Conservation (phyloP, 2,329 filamentous ascomycete genomes). For the Raffaelea albimanens region DNA sequence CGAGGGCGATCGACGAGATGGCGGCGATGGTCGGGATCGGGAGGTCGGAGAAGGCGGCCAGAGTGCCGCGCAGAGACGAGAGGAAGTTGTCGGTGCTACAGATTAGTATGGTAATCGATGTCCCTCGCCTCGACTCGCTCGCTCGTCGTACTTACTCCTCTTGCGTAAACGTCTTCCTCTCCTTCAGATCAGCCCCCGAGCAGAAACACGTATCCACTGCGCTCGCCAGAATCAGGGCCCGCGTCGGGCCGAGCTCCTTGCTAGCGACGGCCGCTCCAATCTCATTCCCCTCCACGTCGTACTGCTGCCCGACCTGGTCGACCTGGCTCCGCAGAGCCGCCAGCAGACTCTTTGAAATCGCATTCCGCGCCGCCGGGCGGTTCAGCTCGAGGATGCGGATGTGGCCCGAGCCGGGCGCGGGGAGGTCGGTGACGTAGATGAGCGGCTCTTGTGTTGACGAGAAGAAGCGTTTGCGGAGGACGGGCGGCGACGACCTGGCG, state of each 20-base stretch:
- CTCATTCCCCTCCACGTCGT: slow-evolving; percentile 46
- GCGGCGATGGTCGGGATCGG: slow-evolving; percentile 86
- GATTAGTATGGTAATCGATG: no score
- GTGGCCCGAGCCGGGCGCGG: slow-evolving; percentile 69
- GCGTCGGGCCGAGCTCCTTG: slow-evolving; percentile 39
- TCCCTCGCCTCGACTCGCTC: no score
- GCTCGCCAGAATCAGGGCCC: slow-evolving; percentile 76
- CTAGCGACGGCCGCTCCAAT: slow-evolving; percentile 29
- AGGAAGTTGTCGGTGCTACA: slow-evolving; percentile 79
- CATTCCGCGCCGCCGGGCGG: slow-evolving; percentile 76
- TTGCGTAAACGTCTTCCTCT: slow-evolving; percentile 64
- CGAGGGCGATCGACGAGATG: slow-evolving; percentile 76
- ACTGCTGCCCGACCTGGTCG: slow-evolving; percentile 57
- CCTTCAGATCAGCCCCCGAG: slow-evolving; percentile 89
- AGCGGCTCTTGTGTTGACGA: slow-evolving; percentile 26
- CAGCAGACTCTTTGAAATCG: slow-evolving; percentile 74
- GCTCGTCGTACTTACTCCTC: slow-evolving; percentile 55
- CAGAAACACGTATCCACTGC: slow-evolving; percentile 85
- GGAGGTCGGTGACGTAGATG: slow-evolving; percentile 64
- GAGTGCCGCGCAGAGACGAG: slow-evolving; percentile 62
- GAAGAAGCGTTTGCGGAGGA: no score
- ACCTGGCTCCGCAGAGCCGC: slow-evolving; percentile 62
- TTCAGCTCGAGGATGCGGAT: slow-evolving; percentile 86
- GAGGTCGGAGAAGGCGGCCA: slow-evolving; percentile 62
- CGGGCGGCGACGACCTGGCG: no score